Evolutionary conservation across 352 stramenopile species (phyloP), one percentile per base, ranked within the genome.

Genomic region (Phytophthora meadii): DNA sequence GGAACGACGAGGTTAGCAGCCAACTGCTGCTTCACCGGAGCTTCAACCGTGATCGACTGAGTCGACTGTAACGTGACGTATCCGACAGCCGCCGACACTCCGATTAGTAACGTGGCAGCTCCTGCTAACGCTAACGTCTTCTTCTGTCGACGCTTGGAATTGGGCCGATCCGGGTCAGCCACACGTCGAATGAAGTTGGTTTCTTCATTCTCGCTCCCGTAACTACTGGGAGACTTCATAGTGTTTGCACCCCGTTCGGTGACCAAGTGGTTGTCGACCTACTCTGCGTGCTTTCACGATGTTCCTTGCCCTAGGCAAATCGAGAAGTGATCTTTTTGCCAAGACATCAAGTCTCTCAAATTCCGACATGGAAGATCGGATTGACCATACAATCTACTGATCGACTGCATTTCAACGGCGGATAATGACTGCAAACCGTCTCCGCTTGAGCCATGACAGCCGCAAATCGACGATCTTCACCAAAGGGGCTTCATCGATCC

Each of bases 151-250:
- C 70, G 78, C 17, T 64, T 74, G 0, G 57, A 39, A 54, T 72
- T 69, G 9, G 65, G 62, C 5, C 69, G 76, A 40, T 88, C 75
- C 4, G 79, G 79, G 30, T 70, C 65, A 4, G 70, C 77, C 48
- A 87, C 77, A 47, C 79, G 79, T 24, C 77, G 74, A 61, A 87
- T 83, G 73, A 88, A 88, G 54, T 61, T 72, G 32, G 67, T 77
- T 27, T 88, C 77, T 61, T 88, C 80, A 65, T 87, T 89, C 46
- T 85, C 70, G 37, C 69, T 85, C 41, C 78, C 78, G 68, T 89
- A 89, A 45, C 67, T 62, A 25, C 56, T 77, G 19, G 77, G 71
- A 55, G 66, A 74, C 73, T 89, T 88, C 78, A 89, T 88, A 36
- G 50, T 74, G 51, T 48, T 50, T 40, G 46, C 39, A 65, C 46